Conservation (phyloP, 202 grass and related monocot genomes). For the Brachypodium distachyon region DNA sequence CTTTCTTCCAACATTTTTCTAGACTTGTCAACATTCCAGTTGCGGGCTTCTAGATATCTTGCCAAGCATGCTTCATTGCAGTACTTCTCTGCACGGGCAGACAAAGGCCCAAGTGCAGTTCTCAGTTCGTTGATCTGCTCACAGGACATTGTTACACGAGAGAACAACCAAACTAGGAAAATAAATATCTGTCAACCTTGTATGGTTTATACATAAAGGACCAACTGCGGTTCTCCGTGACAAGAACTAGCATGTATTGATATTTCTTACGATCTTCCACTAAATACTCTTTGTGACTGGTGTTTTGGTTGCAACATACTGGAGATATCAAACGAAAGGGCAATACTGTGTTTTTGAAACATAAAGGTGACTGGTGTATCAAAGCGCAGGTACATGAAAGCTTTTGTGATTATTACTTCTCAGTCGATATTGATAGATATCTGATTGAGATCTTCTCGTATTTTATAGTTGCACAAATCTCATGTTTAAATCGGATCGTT, state of each 20-base stretch:
- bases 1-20: slow-evolving; percentile 81
- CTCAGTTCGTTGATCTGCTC: slow-evolving; percentile 67
- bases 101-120: slow-evolving; percentile 55
- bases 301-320: not conserved
- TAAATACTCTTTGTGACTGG: no score
- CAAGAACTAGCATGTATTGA: not conserved
- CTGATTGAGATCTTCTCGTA: no score
- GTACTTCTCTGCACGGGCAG: slow-evolving; percentile 35
- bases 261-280: no score
- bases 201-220: slow-evolving; percentile 1
- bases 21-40: slow-evolving; percentile 75
- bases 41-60: slow-evolving; percentile 76
- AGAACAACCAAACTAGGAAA: not conserved
- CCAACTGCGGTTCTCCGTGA: not conserved
- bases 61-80: slow-evolving; percentile 50
- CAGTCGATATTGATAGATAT: no score
- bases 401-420: no score
- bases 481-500: no score
- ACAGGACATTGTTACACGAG: not conserved
- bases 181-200: not conserved
- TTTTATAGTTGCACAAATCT: no score
- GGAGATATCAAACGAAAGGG: no score
- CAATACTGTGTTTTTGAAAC: no score
- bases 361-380: not conserved
- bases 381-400: not conserved